Base-by-base conservation (phyloP, 2,329 filamentous ascomycete genomes). In the Fusarium tjaetaba region DNA sequence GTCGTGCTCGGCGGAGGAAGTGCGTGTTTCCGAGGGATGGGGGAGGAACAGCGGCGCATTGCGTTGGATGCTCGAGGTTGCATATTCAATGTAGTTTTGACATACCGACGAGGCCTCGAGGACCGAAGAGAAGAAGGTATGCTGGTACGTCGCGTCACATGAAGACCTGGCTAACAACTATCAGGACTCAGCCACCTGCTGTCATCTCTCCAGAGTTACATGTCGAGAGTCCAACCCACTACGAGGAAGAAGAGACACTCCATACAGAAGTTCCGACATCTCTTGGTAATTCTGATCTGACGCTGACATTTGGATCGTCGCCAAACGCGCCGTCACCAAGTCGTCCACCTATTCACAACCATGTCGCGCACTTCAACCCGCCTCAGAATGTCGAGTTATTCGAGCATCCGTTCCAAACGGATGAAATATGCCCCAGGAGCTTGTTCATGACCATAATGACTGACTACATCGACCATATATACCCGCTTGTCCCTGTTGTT, bases 81-180 rank as follows among this genome's bases (percentile, higher is more conserved):
- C 60, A 62, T 59, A 62, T 62, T 59, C 60, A 62, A 18, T 62
- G 60, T 30, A 62, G 52, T 4, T 62, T 62, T 34, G 60, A 62
- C 15, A 62, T 62, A 34, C 60, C 60, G 0, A 62, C 60, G 0
- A 15, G 60, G 1, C 52, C 60, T 9, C 5, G 60, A 20, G 60
- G 60, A 0, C 60, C 60, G 0, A 62, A 62, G 7, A 46, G 52
- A 30, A 59, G 60, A n/a, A 62, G 60, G 60, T 59, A 34, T 34
- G 32, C 32, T 34, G 14, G 32, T 16, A 8, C 32, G 32, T 34
- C 32, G 32, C 13, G 28, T 8, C 10, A 2, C 2, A 16, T 16
- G 24, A 30, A 10, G 1, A 20, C 24, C 2, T 5, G 20, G n/a
- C 32, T 62, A 32, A 62, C n/a, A 11, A 4, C 5, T 13, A 14